Evolutionary conservation across 164 flowering plant species (phyloP).

Genomic region (Chloranthus sessilifolius): DNA sequence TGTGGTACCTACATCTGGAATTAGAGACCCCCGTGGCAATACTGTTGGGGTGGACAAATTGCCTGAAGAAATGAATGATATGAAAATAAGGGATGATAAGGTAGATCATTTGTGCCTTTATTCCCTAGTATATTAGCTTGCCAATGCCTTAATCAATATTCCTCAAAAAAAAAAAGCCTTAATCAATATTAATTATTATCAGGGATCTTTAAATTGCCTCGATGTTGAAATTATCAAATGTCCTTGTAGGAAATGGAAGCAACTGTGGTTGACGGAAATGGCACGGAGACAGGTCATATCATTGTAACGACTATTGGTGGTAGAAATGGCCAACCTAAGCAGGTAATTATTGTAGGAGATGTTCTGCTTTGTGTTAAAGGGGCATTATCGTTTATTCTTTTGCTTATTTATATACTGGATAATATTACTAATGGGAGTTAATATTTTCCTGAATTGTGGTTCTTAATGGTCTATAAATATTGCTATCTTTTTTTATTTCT

Average conservation of each 20-base stretch:
- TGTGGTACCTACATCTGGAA: constrained; percentile 36
- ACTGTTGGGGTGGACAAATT: constrained; percentile 47
- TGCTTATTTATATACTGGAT: no score
- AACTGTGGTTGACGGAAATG: constrained; percentile 54
- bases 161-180: no score
- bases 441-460: no score
- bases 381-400: no score
- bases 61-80: constrained; percentile 76
- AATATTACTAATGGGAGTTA: no score
- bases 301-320: constrained; percentile 73
- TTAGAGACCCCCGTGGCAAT: constrained; percentile 43
- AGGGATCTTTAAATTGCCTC: no score
- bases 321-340: constrained; percentile 58
- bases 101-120: constrained; percentile 17
- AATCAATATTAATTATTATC: no score
- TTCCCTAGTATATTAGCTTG: no score
- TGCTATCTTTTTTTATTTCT: not conserved
- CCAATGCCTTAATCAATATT: no score
- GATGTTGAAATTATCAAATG: no score
- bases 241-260: constrained; percentile 51
- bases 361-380: no score
- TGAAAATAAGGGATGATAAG: constrained; percentile 79
- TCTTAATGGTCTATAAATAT: no score
- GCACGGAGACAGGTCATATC: constrained; percentile 68
- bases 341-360: constrained; percentile 28